A percentile compares a stretch with the other conserved stretches of the same genome.
phyloP scores from a whole-genome alignment of 345 rosid species.

The Gossypium anomalum region DNA sequence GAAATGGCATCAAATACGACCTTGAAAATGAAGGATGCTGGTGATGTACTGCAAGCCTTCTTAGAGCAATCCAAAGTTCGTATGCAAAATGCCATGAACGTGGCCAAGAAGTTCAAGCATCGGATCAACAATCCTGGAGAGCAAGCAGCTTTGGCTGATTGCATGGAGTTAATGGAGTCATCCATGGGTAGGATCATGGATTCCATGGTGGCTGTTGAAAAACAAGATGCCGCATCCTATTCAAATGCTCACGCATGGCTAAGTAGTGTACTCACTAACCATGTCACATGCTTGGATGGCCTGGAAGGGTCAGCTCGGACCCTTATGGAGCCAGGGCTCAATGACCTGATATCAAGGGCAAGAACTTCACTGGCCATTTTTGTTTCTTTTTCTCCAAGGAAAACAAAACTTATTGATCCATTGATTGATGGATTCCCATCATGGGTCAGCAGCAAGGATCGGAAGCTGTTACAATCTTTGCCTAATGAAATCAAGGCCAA shows the following conservation, averaged over 20 bases:
- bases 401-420: constrained; percentile 7
- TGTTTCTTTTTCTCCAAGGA: constrained; percentile 29
- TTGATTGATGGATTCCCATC: constrained; percentile 36
- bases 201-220: constrained; percentile 43
- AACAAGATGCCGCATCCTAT: constrained; percentile 27
- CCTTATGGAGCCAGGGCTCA: constrained; percentile 33
- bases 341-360: constrained; percentile 50
- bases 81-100: constrained; percentile 21
- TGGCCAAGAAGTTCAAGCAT: constrained; percentile 15
- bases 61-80: constrained; percentile 29
- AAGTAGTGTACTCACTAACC: constrained; percentile 73
- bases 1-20: constrained; percentile 26
- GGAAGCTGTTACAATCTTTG: constrained; percentile 37
- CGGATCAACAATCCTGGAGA: constrained; percentile 37
- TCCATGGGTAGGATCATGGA: constrained; percentile 45
- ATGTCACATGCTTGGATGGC: constrained; percentile 72
- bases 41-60: constrained; percentile 34
- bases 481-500: constrained; percentile 44
- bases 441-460: constrained; percentile 56
- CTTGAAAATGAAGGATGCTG: constrained; percentile 19
- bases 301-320: constrained; percentile 26
- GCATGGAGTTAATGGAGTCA: constrained; percentile 53
- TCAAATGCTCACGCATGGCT: constrained; percentile 69
- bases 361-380: constrained; percentile 55
- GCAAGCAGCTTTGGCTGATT: constrained; percentile 40